phyloP scores from a whole-genome alignment of 192 early-diverging fungal species.

The Oehlia diaphana region DNA sequence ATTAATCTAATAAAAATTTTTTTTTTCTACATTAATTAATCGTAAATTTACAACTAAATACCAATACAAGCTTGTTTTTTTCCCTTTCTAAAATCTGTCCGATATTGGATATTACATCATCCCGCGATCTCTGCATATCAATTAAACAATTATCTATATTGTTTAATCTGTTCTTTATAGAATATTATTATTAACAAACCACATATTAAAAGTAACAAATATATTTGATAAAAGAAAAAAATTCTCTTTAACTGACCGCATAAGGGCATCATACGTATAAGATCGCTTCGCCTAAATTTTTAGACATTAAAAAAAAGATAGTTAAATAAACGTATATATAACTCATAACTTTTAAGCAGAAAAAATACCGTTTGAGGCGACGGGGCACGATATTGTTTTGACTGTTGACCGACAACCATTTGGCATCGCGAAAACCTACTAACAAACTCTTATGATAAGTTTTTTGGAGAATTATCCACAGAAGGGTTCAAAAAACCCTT shows the following conservation, averaged over 20 bases:
- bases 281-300: slow-evolving; percentile 43
- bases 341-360: background rate
- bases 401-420: slow-evolving; percentile 18
- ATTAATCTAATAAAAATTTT: background rate
- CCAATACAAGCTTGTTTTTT: slow-evolving; percentile 26
- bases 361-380: slow-evolving; percentile 7
- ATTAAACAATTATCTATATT: slow-evolving; percentile 45
- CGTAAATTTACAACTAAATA: background rate
- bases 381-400: slow-evolving; percentile 1
- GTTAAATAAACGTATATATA: background rate
- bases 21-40: background rate
- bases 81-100: slow-evolving; percentile 40
- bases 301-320: background rate
- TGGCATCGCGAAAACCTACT: slow-evolving; percentile 11
- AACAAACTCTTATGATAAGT: background rate
- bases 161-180: slow-evolving; percentile 34
- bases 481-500: background rate
- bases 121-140: slow-evolving; percentile 43
- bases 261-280: slow-evolving; percentile 53
- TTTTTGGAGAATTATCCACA: background rate
- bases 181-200: background rate
- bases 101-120: slow-evolving; percentile 45
- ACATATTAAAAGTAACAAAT: background rate
- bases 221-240: background rate
- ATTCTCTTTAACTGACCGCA: slow-evolving; percentile 33